Conservation (phyloP, 2,329 filamentous ascomycete genomes). For the Botrytis cinerea region DNA sequence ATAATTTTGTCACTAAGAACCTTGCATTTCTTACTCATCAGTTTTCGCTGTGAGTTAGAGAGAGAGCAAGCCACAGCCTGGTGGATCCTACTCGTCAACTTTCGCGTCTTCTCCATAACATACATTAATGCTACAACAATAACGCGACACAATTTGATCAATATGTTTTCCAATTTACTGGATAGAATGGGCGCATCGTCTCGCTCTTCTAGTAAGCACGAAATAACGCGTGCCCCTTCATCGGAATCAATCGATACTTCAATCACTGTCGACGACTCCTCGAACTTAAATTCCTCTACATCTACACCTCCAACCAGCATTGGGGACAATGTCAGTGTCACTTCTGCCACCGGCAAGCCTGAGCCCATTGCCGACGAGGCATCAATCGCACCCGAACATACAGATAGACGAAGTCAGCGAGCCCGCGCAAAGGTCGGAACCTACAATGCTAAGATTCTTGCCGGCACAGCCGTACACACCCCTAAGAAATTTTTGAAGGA, state of each 20-base stretch:
- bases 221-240: constrained; percentile 36
- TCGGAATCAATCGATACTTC: constrained; percentile 36
- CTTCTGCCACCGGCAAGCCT: constrained; percentile 46
- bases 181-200: constrained; percentile 32
- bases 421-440: constrained; percentile 57
- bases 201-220: constrained; percentile 24
- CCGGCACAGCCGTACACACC: constrained; percentile 61
- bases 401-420: constrained; percentile 54
- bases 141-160: constrained; percentile 24
- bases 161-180: constrained; percentile 34
- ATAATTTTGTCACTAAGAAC: neutral
- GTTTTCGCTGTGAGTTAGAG: neutral
- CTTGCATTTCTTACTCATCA: neutral
- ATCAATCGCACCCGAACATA: constrained; percentile 22
- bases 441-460: constrained; percentile 67
- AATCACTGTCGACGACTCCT: constrained; percentile 37
- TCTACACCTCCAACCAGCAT: constrained; percentile 66
- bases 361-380: constrained; percentile 29
- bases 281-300: constrained; percentile 38
- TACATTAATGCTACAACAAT: constrained; percentile 16
- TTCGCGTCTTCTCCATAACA: constrained; percentile 24
- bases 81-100: constrained; percentile 19
- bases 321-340: constrained; percentile 61
- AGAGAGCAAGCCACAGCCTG: constrained; percentile 23
- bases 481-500: constrained; percentile 48